A percentile compares a stretch with the other conserved stretches of the same genome.
Conservation (phyloP, 1,139 yeast species). For the Blastobotrys illinoisensis region DNA sequence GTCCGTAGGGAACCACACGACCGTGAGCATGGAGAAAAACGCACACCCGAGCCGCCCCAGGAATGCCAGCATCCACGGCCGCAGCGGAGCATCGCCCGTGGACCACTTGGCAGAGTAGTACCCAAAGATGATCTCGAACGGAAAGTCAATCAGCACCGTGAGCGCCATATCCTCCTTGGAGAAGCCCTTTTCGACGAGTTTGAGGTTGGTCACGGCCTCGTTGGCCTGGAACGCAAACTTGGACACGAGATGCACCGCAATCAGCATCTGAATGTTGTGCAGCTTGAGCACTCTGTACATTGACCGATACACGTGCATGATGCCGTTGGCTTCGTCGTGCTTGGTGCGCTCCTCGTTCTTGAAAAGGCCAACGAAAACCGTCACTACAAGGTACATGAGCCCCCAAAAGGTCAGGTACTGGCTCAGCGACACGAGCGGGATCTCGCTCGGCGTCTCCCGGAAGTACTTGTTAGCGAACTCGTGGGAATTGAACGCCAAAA, state of each 20-base stretch:
- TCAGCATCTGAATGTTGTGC: slow-evolving; percentile 70
- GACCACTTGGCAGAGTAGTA: slow-evolving; percentile 97
- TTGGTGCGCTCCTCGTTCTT: slow-evolving; percentile 39
- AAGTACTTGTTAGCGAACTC: slow-evolving; percentile 87
- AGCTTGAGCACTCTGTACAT: slow-evolving; percentile 75
- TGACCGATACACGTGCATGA: slow-evolving; percentile 53
- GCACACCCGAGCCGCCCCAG: slow-evolving; percentile 82
- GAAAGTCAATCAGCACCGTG: slow-evolving; percentile 90
- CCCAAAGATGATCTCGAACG: slow-evolving; percentile 91
- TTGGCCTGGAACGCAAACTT: slow-evolving; percentile 93
- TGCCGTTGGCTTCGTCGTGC: slow-evolving; percentile 35
- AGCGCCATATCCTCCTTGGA: slow-evolving; percentile 90
- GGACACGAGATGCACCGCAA: slow-evolving; percentile 68
- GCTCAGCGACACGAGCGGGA: slow-evolving; percentile 67
- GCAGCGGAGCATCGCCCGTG: slow-evolving; percentile 59
- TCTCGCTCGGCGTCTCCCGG: slow-evolving; percentile 51
- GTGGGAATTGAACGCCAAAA: slow-evolving; percentile 82
- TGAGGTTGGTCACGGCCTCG: slow-evolving; percentile 91
- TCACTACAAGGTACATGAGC: slow-evolving; percentile 59
- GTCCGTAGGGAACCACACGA: slow-evolving; percentile 61
- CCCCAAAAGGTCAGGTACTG: slow-evolving; percentile 80
- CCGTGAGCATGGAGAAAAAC: slow-evolving; percentile 64
- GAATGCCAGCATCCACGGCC: slow-evolving; percentile 88
- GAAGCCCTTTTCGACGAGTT: slow-evolving; percentile 86
- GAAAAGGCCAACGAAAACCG: slow-evolving; percentile 50